Percentiles rank a stretch among this genome's conserved stretches.
Evolutionary conservation across 805 yeast genomes (phyloP).

Genomic region (Kodamaea hsintzibuensis): DNA sequence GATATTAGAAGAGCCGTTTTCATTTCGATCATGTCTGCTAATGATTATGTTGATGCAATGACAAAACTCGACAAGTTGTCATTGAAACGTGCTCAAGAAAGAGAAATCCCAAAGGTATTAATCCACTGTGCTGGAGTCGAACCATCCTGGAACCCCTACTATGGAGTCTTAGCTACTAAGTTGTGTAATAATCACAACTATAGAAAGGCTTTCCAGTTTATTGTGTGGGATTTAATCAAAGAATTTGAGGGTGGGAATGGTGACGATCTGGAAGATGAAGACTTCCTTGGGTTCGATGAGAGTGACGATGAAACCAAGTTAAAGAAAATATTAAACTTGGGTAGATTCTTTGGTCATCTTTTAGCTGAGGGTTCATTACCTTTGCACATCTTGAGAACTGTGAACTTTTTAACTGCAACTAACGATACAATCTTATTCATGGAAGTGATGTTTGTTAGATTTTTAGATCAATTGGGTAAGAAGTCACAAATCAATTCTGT

Average conservation of each 20-base stretch:
- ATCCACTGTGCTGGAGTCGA: slow-evolving; percentile 87
- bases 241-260: slow-evolving; percentile 56
- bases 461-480: slow-evolving; percentile 65
- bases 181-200: slow-evolving; percentile 72
- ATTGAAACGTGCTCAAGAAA: slow-evolving; percentile 74
- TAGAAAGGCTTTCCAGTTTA: slow-evolving; percentile 83
- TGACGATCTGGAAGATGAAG: slow-evolving; percentile 46
- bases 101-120: slow-evolving; percentile 84
- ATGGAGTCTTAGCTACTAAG: slow-evolving; percentile 75
- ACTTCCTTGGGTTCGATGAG: slow-evolving; percentile 35
- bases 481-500: slow-evolving; percentile 52
- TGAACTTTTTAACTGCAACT: slow-evolving; percentile 70
- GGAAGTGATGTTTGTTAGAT: slow-evolving; percentile 69
- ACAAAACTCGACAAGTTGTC: slow-evolving; percentile 77
- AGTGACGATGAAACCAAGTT: slow-evolving; percentile 57
- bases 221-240: slow-evolving; percentile 82
- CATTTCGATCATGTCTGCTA: slow-evolving; percentile 92
- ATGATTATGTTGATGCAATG: slow-evolving; percentile 86
- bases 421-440: slow-evolving; percentile 66
- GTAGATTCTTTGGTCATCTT: slow-evolving; percentile 76
- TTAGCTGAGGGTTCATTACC: slow-evolving; percentile 74
- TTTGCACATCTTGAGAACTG: slow-evolving; percentile 68
- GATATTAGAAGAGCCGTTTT: slow-evolving; percentile 93
- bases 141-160: slow-evolving; percentile 84
- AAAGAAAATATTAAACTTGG: slow-evolving; percentile 66